Conservation (phyloP, 163 green algal species). For the Volvox carteri region DNA sequence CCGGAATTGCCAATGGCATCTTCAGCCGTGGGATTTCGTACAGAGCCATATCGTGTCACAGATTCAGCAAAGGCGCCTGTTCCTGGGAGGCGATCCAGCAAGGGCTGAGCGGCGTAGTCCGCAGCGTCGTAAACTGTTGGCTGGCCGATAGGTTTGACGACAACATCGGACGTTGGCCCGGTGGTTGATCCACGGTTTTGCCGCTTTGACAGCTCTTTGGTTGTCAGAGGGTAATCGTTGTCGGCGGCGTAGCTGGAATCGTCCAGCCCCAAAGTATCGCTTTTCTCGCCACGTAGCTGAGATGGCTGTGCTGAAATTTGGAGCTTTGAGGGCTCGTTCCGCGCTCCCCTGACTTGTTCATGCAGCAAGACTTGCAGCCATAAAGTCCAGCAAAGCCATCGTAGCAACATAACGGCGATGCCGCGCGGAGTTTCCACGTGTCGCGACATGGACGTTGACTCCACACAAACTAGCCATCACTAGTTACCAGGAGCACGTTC, state of each 20-base stretch:
- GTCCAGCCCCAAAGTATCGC: no score
- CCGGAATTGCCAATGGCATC: no score
- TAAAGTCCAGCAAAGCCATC: background rate
- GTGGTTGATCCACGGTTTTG: background rate
- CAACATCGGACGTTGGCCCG: background rate
- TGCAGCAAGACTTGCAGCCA: background rate
- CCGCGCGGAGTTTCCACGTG: background rate
- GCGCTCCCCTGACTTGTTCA: background rate
- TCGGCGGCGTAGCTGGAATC: background rate
- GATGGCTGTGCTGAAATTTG: background rate
- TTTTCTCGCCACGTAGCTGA: background rate
- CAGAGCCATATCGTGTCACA: no score
- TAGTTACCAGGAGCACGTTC: no score
- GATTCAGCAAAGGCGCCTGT: slow-evolving; percentile 15
- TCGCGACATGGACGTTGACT: slow-evolving; percentile 12
- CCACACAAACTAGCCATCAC: background rate
- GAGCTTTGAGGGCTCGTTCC: background rate
- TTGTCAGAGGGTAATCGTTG: background rate
- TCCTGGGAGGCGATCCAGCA: slow-evolving; percentile 19
- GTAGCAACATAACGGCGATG: background rate
- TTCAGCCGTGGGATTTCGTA: no score
- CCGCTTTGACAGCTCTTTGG: no score
- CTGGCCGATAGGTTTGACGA: background rate
- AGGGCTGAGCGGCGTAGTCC: slow-evolving; percentile 6
- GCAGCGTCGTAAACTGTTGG: background rate